phyloP scores from a whole-genome alignment of 2,329 filamentous ascomycete species.

The Orbilia ellipsospora region DNA sequence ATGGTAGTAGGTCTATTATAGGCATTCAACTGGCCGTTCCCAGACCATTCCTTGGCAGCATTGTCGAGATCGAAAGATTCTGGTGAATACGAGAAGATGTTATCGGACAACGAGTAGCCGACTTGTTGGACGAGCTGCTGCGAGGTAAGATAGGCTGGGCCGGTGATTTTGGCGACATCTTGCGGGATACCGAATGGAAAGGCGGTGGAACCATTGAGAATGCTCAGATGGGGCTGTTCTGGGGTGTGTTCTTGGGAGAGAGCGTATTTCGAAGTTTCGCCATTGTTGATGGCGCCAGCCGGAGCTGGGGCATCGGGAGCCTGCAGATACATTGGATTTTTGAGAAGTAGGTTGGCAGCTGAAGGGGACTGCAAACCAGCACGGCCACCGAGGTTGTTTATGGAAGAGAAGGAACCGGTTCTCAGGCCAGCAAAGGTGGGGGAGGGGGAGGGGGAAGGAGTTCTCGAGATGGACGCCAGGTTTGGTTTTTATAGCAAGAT shows the following conservation, averaged over 20 bases:
- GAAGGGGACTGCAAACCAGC: constrained; percentile 40
- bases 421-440: constrained; percentile 47
- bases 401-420: constrained; percentile 46
- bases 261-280: constrained; percentile 44
- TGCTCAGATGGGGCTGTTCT: constrained; percentile 57
- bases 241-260: constrained; percentile 38
- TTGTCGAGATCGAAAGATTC: constrained; percentile 91
- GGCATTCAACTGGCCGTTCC: constrained; percentile 77
- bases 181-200: constrained; percentile 58
- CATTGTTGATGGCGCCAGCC: constrained; percentile 27
- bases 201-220: constrained; percentile 56
- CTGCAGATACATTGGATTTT: constrained; percentile 48
- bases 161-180: constrained; percentile 69
- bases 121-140: constrained; percentile 96
- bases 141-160: constrained; percentile 90
- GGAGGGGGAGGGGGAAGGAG: constrained; percentile 52
- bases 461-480: constrained; percentile 48
- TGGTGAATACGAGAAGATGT: constrained; percentile 92
- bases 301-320: constrained; percentile 27
- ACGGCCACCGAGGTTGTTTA: constrained; percentile 38
- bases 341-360: constrained; percentile 46
- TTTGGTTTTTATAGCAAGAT: constrained; percentile 20
- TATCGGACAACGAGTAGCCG: constrained; percentile 89
- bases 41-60: constrained; percentile 81
- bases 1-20: constrained; percentile 71